Base-by-base conservation (phyloP, 2,329 filamentous ascomycete species). In the Tolypocladium tropicale region DNA sequence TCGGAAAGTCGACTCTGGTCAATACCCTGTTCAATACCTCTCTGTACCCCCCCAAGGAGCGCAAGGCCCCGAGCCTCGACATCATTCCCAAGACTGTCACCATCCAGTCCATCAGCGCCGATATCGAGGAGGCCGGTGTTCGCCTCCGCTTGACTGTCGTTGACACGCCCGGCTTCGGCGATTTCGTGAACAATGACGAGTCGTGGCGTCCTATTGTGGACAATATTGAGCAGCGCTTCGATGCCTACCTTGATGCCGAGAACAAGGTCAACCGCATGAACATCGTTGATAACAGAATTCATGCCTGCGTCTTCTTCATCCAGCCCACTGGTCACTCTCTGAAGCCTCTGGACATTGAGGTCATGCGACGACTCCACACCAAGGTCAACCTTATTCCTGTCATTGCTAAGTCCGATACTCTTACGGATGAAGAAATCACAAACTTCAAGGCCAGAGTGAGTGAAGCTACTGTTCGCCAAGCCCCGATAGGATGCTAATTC, bases 251-350 rank as follows among this genome's bases (percentile, higher is more conserved):
- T 58, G 94, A 99, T 76, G 93, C 94, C 50, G 94, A 99, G 83
- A 99, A 99, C 85, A 99, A 97, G 84, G 91, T 99, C 73, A 99
- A 99, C 82, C 90, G 94, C 68, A 96, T 96, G 86, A 99, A 99
- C 83, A 97, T 97, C 74, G 88, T 99, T 61, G 94, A 99, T 78
- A 99, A 97, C 82, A 89, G 94, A 67, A 95, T 99, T 61, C 94
- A 99, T 69, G 94, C 94, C 56, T 97, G 95, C 68, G 94, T 99
- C 61, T 99, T 96, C 84, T 99, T 99, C 80, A 96, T 99, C 68
- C 93, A 99, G 78, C 94, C 94, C 63, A 99, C 94, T 34, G 94
- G 94, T 59, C 94, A 99, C 81, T 95, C 94, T 36, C 80, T 99
- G 69, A 99, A 99, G 86, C 94, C 94, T 61, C 81, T 99, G 62